phyloP scores from a whole-genome alignment of 2,329 filamentous ascomycete species.

The Cytospora piceae region DNA sequence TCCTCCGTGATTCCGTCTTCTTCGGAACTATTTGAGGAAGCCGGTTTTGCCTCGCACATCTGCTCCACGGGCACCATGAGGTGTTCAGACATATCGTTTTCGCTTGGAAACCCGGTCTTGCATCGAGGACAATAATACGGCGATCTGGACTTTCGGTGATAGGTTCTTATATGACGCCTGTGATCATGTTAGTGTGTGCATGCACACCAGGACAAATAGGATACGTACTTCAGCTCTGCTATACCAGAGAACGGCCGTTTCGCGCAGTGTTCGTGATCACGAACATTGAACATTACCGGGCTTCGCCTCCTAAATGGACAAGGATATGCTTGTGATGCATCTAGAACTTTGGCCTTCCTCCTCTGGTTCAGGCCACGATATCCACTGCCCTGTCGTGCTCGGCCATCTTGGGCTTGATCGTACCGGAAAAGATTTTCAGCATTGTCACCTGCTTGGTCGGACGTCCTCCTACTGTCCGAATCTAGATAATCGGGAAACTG shows the following conservation, averaged over 20 bases:
- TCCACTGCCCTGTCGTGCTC: not conserved
- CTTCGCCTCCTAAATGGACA: constrained; percentile 27
- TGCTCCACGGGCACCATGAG: constrained; percentile 26
- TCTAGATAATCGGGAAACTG: not conserved
- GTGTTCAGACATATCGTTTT: constrained; percentile 19
- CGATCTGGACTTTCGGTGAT: constrained; percentile 15
- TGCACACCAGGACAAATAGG: not conserved
- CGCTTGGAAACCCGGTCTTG: constrained; percentile 17
- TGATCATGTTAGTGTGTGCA: not conserved
- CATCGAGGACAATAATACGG: constrained; percentile 25
- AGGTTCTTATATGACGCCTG: constrained; percentile 22
- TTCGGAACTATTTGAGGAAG: not conserved
- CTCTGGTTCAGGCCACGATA: not conserved
- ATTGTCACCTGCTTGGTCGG: constrained; percentile 6
- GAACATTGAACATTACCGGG: constrained; percentile 28
- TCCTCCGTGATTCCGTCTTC: constrained; percentile 26
- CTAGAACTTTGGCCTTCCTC: not conserved
- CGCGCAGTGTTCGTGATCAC: constrained; percentile 29
- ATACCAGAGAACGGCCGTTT: constrained; percentile 23
- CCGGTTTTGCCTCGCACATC: constrained; percentile 21
- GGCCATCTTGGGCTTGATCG: constrained; percentile 7
- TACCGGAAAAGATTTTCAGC: constrained; percentile 26
- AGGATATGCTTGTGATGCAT: constrained; percentile 13
- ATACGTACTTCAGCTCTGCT: constrained; percentile 24
- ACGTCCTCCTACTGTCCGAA: not conserved